Conservation (phyloP, 2,329 filamentous ascomycete genomes). For the Calonectria hawksworthii region DNA sequence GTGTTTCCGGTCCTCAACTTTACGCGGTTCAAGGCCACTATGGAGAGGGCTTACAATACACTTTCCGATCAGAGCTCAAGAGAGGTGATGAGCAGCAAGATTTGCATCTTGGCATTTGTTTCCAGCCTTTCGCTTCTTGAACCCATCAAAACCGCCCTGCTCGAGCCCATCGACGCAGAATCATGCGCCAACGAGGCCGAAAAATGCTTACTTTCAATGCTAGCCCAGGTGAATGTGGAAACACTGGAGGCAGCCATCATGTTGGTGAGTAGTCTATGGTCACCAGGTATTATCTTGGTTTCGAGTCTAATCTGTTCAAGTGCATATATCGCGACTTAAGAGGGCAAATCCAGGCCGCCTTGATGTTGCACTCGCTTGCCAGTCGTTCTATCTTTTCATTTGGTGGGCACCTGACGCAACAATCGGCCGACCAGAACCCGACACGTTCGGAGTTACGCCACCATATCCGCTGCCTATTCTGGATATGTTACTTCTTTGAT, state of each 20-base stretch:
- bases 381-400: background rate
- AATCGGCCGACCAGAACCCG: background rate
- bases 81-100: background rate
- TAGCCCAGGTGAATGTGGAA: background rate
- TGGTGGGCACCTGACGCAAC: background rate
- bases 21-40: background rate
- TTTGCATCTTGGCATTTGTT: background rate
- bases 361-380: background rate
- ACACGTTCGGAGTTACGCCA: background rate
- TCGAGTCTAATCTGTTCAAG: background rate
- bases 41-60: background rate
- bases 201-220: background rate
- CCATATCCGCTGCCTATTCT: background rate
- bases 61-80: background rate
- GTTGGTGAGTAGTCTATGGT: background rate
- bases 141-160: background rate
- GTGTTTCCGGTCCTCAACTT: background rate
- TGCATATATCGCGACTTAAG: background rate
- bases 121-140: background rate
- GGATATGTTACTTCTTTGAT: background rate
- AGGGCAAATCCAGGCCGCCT: background rate
- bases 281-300: rapidly evolving
- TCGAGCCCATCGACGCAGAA: background rate
- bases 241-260: background rate
- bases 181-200: background rate